These are phyloP conservation scores for Beauveria bassiana DNA, from an alignment of 2,329 filamentous ascomycete species.

Conservation along the genomic window DNA sequence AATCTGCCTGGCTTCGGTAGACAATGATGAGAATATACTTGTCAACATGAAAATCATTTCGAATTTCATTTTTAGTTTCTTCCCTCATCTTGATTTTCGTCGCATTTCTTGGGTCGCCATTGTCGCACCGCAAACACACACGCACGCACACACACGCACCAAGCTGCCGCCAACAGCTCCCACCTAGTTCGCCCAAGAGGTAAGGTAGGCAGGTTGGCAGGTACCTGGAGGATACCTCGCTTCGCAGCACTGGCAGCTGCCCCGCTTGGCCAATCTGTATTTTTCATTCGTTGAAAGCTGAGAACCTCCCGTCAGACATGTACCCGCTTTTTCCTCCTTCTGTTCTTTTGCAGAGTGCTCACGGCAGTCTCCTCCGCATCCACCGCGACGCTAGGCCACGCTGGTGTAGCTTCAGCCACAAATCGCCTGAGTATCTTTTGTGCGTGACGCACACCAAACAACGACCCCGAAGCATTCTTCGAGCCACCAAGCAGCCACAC, in stretches of 20 bases:
- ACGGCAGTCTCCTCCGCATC: background rate
- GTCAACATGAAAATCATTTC: background rate
- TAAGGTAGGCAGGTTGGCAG: background rate
- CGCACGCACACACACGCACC: too few relatives aligned
- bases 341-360: background rate
- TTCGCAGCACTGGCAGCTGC: background rate
- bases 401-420: conserved; percentile 10
- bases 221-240: background rate
- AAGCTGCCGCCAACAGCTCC: background rate
- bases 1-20: background rate
- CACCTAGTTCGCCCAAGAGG: background rate
- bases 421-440: background rate
- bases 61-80: background rate
- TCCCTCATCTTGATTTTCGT: background rate
- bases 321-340: background rate
- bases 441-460: background rate
- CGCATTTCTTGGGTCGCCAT: background rate
- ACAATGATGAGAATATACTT: background rate
- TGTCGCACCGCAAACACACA: background rate
- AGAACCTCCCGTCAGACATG: background rate
- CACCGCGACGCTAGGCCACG: background rate
- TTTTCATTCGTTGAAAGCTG: background rate
- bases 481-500: background rate
- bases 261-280: background rate
- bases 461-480: background rate